phyloP scores from a whole-genome alignment of 2,329 filamentous ascomycete species.

The Alternaria gansuensis region DNA sequence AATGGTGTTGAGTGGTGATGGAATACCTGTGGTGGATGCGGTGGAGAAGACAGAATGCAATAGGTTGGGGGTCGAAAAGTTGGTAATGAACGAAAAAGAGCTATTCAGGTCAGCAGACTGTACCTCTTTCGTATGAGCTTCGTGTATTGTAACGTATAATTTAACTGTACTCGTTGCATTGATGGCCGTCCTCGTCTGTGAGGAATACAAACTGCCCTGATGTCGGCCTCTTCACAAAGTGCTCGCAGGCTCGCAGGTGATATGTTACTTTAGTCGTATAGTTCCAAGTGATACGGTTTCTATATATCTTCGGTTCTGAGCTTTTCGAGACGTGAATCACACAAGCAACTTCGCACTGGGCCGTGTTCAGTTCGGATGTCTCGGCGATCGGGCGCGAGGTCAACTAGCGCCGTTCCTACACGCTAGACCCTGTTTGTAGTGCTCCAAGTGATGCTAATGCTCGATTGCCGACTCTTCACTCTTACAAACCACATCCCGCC shows the following conservation, averaged over 20 bases:
- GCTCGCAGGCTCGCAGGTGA: not conserved
- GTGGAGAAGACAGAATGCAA: not conserved
- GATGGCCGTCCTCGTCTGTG: not conserved
- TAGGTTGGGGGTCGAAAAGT: not conserved
- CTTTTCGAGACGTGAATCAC: not conserved
- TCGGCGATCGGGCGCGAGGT: not conserved
- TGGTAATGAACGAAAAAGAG: not conserved
- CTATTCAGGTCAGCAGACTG: not conserved
- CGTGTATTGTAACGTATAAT: not conserved
- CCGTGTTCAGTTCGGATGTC: not conserved
- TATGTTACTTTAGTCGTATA: too few species aligned
- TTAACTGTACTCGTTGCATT: not conserved
- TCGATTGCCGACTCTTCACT: conserved; percentile 22
- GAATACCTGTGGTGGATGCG: not conserved
- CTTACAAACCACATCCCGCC: conserved; percentile 22
- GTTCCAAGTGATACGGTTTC: too few species aligned
- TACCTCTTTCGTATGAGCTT: not conserved
- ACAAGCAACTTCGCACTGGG: not conserved
- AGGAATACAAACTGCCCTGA: not conserved
- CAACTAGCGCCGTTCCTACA: not conserved
- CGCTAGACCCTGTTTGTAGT: conserved; percentile 20
- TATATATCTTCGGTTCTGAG: not conserved
- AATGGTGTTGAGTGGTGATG: not conserved
- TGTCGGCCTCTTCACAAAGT: not conserved
- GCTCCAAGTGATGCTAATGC: conserved; percentile 26